Conservation (phyloP, 1,139 yeast species). For the Taiozyma onychis region DNA sequence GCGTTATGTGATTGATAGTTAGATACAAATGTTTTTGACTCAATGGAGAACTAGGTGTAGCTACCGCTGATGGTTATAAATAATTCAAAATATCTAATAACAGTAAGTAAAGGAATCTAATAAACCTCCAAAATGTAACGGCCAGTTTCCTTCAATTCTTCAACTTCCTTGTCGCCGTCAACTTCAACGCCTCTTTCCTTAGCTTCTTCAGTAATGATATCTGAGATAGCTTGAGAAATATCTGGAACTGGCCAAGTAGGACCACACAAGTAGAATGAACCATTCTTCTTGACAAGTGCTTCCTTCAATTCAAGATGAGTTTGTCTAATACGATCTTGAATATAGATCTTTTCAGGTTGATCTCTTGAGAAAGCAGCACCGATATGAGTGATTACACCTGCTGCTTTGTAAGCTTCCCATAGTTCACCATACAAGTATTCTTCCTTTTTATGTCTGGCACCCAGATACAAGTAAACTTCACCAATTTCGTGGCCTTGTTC, state of each 20-base stretch:
- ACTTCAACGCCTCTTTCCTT: constrained; percentile 56
- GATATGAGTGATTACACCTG: constrained; percentile 87
- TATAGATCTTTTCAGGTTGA: constrained; percentile 90
- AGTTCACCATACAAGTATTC: constrained; percentile 95
- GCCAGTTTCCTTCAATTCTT: constrained; percentile 89
- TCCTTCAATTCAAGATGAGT: constrained; percentile 66
- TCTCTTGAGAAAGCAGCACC: constrained; percentile 99
- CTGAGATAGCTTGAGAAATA: constrained; percentile 85
- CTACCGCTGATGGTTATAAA: neutral
- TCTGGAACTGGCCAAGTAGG: constrained; percentile 99
- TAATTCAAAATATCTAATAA: neutral
- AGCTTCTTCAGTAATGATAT: constrained; percentile 72
- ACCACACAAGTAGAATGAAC: constrained; percentile 95
- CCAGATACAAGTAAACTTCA: constrained; percentile 80
- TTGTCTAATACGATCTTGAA: constrained; percentile 89
- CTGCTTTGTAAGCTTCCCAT: constrained; percentile 94
- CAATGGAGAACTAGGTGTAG: neutral
- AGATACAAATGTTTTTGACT: neutral
- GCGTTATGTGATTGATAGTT: constrained; percentile 33
- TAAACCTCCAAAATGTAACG: constrained; percentile 93
- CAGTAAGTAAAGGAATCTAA: constrained; percentile 27
- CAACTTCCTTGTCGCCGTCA: constrained; percentile 76
- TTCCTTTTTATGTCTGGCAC: constrained; percentile 94
- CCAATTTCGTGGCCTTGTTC: constrained; percentile 89
- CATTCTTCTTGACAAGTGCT: constrained; percentile 73